Evolutionary conservation across 2,329 filamentous ascomycete genomes (phyloP).

Genomic region (Fusarium chuoi): DNA sequence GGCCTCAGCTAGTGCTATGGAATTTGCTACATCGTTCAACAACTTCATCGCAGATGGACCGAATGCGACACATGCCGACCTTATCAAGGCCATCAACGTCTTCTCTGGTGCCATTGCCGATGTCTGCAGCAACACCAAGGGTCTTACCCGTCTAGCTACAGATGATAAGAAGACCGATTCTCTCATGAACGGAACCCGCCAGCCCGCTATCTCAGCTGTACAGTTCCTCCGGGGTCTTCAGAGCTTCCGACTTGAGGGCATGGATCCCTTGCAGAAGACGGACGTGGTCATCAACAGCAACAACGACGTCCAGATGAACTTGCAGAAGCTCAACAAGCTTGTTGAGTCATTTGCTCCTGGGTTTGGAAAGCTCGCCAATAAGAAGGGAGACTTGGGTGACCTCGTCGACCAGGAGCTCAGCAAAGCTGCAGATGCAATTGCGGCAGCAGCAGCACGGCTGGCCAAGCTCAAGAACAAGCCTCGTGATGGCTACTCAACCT

Average conservation of each 20-base stretch:
- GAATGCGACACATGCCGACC: slow-evolving; percentile 86
- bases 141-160: slow-evolving; percentile 88
- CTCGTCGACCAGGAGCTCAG: slow-evolving; percentile 90
- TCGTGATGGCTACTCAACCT: slow-evolving; percentile 93
- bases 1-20: slow-evolving; percentile 91
- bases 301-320: slow-evolving; percentile 92
- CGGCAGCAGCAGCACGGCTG: slow-evolving; percentile 87
- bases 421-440: slow-evolving; percentile 95
- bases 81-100: slow-evolving; percentile 91
- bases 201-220: slow-evolving; percentile 86
- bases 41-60: slow-evolving; percentile 98
- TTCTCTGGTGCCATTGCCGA: slow-evolving; percentile 93
- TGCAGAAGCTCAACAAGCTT: slow-evolving; percentile 93
- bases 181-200: slow-evolving; percentile 82
- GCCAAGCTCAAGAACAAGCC: slow-evolving; percentile 96
- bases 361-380: slow-evolving; percentile 80
- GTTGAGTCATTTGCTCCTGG: slow-evolving; percentile 92
- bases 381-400: slow-evolving; percentile 88
- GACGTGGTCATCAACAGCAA: slow-evolving; percentile 98
- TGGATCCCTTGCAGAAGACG: slow-evolving; percentile 92
- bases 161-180: slow-evolving; percentile 95
- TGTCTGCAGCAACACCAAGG: slow-evolving; percentile 96
- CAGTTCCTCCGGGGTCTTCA: slow-evolving; percentile 95
- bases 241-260: slow-evolving; percentile 90
- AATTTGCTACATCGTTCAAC: slow-evolving; percentile 98